These are phyloP conservation scores for Herpomyces periplanetae DNA, from an alignment of 2,329 filamentous ascomycete genomes.

Conservation along the genomic window DNA sequence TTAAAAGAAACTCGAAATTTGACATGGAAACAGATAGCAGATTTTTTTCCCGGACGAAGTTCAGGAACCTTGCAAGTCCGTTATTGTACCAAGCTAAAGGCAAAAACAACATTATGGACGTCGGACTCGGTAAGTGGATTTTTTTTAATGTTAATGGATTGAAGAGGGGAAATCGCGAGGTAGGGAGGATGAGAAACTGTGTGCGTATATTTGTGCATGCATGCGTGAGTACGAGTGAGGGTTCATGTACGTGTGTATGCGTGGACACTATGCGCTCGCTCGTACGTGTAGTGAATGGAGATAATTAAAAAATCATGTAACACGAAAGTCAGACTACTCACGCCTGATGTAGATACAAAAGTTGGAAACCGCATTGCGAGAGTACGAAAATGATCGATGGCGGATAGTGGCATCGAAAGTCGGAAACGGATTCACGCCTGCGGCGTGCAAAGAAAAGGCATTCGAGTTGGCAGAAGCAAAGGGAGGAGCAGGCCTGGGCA, in stretches of 20 bases:
- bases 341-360: constrained; percentile 22
- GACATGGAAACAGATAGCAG: constrained; percentile 89
- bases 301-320: no score
- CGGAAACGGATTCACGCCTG: constrained; percentile 52
- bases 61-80: constrained; percentile 69
- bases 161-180: no score
- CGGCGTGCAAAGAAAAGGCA: constrained; percentile 46
- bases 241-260: no score
- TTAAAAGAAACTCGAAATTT: constrained; percentile 77
- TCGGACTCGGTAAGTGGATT: constrained; percentile 71
- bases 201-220: no score
- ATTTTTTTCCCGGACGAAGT: constrained; percentile 67
- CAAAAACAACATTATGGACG: constrained; percentile 69
- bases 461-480: constrained; percentile 15
- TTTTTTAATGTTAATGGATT: no score
- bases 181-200: no score
- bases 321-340: constrained; percentile 6
- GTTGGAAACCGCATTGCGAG: constrained; percentile 31
- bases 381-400: constrained; percentile 76
- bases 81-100: constrained; percentile 78
- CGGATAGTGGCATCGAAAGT: constrained; percentile 65
- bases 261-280: no score
- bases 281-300: no score
- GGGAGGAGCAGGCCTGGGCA: no score
- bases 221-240: no score